Percentiles rank a stretch among this genome's conserved stretches.
Evolutionary conservation across 23 red algal genomes (phyloP).

Genomic region (Gracilaria gracilis): DNA sequence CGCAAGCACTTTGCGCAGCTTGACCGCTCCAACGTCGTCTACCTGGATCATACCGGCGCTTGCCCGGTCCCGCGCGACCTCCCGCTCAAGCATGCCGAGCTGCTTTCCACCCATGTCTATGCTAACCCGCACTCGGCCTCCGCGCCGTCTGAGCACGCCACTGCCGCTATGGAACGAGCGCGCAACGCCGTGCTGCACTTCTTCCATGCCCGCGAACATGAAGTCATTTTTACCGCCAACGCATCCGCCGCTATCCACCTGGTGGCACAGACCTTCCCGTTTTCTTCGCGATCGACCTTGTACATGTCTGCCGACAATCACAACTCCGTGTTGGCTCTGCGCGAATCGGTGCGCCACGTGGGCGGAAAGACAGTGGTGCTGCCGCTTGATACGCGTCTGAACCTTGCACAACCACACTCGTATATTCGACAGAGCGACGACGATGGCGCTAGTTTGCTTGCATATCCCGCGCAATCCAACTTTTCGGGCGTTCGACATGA

Average conservation of each 20-base stretch:
- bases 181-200: slow-evolving; percentile 40
- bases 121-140: slow-evolving; percentile 60
- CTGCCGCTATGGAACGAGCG: slow-evolving; percentile 33
- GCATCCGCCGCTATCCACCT: slow-evolving; percentile 70
- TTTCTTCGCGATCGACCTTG: not conserved
- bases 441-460: slow-evolving; percentile 48
- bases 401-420: not conserved
- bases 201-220: slow-evolving; percentile 61
- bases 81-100: slow-evolving; percentile 22
- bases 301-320: slow-evolving; percentile 56
- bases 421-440: slow-evolving; percentile 11
- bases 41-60: slow-evolving; percentile 63
- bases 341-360: slow-evolving; percentile 23
- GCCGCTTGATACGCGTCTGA: slow-evolving; percentile 24
- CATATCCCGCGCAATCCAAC: slow-evolving; percentile 73
- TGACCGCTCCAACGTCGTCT: slow-evolving; percentile 46
- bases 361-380: slow-evolving; percentile 1
- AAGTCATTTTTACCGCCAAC: slow-evolving; percentile 69
- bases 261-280: slow-evolving; percentile 66
- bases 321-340: slow-evolving; percentile 60
- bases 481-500: slow-evolving; percentile 67
- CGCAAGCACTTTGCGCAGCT: slow-evolving; percentile 49
- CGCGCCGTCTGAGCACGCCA: slow-evolving; percentile 20
- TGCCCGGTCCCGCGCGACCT: slow-evolving; percentile 36
- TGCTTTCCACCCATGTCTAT: slow-evolving; percentile 23